A percentile compares a stretch with the other conserved stretches of the same genome.
Evolutionary conservation across 2,329 filamentous ascomycete genomes (phyloP).

Genomic region (Aspergillus arachidicola): DNA sequence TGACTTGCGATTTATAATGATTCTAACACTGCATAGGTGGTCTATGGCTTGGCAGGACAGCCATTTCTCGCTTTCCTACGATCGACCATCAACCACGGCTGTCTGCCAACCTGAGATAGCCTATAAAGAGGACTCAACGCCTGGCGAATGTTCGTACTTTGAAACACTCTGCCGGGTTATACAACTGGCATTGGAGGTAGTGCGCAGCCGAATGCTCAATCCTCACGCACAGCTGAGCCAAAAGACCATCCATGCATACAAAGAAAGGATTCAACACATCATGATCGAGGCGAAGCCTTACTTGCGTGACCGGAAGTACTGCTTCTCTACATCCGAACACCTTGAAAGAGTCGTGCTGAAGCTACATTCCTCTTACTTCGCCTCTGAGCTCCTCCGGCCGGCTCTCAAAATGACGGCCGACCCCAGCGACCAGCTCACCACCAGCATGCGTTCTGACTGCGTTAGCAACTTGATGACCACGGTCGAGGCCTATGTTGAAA

Average conservation of each 20-base stretch:
- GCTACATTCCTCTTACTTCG: conserved; percentile 64
- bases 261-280: conserved; percentile 59
- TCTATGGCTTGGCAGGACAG: conserved; percentile 67
- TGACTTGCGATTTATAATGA: not conserved
- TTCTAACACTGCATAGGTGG: conserved; percentile 49
- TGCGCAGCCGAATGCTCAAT: conserved; percentile 58
- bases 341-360: conserved; percentile 63
- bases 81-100: conserved; percentile 58
- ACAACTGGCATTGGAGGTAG: conserved; percentile 57
- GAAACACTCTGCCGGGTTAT: conserved; percentile 62
- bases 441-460: conserved; percentile 55
- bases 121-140: conserved; percentile 50
- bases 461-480: conserved; percentile 58
- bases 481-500: conserved; percentile 63
- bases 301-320: conserved; percentile 55
- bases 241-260: conserved; percentile 58
- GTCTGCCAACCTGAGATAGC: conserved; percentile 56
- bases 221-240: conserved; percentile 58
- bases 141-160: conserved; percentile 58
- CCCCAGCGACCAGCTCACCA: conserved; percentile 41
- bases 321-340: conserved; percentile 50
- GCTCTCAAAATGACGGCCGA: conserved; percentile 58
- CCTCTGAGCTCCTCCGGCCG: conserved; percentile 64
- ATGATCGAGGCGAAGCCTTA: conserved; percentile 61
- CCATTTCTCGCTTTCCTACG: conserved; percentile 65